Evolutionary conservation across 2,329 filamentous ascomycete genomes (phyloP), one percentile per base, ranked within the genome.

Genomic region (Capronia coronata): DNA sequence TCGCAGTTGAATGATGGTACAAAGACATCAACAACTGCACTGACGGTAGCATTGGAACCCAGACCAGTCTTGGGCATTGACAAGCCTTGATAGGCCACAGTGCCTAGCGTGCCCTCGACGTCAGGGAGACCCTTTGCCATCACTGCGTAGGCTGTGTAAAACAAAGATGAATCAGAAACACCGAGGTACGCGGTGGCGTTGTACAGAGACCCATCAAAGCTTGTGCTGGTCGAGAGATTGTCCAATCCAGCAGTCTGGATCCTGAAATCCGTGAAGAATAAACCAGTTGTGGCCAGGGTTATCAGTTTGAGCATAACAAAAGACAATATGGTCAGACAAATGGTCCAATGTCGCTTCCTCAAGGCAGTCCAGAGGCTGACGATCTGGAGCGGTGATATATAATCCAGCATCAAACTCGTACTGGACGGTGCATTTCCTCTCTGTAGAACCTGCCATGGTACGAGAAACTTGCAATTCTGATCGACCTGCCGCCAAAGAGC

Each of bases 401-500:
- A 67, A 39, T 66, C 64, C n/a, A 65, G 49, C 1, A 63, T 46
- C 2, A 67, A 27, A 9, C 56, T 61, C 45, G 56, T 59, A 13
- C 55, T 41, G 4, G 54, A 46, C 1, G 45, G 16, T 2, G 48
- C 30, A 18, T 45, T 13, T 1, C 58, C 61, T 21, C 43, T 42
- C n/a, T 51, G 48, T 9, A 67, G 49, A 27, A 58, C 57, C 11
- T 53, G 53, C 64, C 64, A 67, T 1, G 65, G 62, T 29, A 56
- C 52, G 8, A 59, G 29, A 22, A 57, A 48, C 46, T 65, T 67
- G 47, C 48, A 60, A 10, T 56, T 18, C 32, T 63, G 57, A 40
- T 66, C 64, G 14, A 67, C 56, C 43, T 66, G 64, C n/a, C 58
- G 60, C 64, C 64, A 67, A 14, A 60, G 21, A 16, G 62, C 57